Evolutionary conservation across 495 filamentous ascomycete species (phyloP).

Genomic region (Penicillium bovifimosum): DNA sequence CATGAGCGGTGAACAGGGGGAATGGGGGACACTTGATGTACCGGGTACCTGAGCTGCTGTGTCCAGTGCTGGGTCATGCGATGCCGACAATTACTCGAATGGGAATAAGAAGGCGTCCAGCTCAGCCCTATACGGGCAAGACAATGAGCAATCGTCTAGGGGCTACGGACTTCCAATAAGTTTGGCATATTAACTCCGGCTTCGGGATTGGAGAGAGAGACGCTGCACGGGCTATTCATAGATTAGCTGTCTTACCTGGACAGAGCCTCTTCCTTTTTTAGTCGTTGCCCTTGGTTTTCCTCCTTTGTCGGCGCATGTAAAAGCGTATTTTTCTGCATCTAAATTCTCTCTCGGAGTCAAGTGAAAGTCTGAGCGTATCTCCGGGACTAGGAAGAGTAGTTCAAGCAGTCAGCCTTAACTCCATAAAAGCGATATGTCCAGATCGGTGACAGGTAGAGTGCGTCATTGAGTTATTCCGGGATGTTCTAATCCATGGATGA

Average conservation of each 20-base stretch:
- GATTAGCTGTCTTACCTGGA: background rate
- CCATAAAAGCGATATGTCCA: background rate
- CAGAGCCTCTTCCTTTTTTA: conserved; percentile 5
- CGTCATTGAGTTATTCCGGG: background rate
- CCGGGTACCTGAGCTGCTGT: conserved; percentile 13
- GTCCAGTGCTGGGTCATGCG: conserved; percentile 2
- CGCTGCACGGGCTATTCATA: conserved; percentile 8
- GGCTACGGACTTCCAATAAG: background rate
- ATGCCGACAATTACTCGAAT: conserved; percentile 5
- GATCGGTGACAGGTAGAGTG: conserved; percentile 2
- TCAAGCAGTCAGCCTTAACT: background rate
- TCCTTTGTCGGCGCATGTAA: background rate
- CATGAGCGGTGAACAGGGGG: conserved; percentile 23
- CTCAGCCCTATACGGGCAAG: conserved; percentile 13
- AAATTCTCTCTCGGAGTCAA: too few species aligned
- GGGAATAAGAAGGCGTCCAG: conserved; percentile 7
- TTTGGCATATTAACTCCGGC: background rate
- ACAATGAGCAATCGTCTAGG: background rate
- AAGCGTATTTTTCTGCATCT: background rate
- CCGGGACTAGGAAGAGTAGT: background rate
- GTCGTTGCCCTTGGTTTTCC: background rate
- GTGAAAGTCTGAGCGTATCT: background rate
- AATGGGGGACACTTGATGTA: background rate
- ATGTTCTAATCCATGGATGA: too few species aligned
- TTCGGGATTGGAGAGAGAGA: background rate